Evolutionary conservation across 2,329 filamentous ascomycete genomes (phyloP).

Genomic region (Pseudopithomyces maydicus): DNA sequence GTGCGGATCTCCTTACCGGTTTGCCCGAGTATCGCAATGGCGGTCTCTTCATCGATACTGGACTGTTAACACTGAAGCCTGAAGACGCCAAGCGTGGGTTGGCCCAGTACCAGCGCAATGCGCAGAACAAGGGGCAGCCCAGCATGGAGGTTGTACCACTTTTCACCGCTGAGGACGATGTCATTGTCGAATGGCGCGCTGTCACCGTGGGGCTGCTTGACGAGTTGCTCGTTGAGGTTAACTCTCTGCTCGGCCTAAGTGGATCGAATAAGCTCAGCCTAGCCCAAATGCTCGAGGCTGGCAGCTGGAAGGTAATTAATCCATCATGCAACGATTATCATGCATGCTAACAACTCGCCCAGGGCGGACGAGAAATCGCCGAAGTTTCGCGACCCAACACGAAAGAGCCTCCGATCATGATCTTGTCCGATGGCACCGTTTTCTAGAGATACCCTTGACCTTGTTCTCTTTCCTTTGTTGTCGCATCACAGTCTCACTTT

Average conservation of each 20-base stretch:
- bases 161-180: conserved; percentile 74
- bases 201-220: conserved; percentile 77
- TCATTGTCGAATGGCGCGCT: conserved; percentile 80
- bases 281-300: conserved; percentile 90
- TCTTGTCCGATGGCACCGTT: conserved; percentile 93
- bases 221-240: conserved; percentile 71
- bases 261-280: conserved; percentile 74
- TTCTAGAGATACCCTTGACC: conserved; percentile 66
- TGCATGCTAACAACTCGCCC: conserved; percentile 33
- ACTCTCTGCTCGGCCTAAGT: conserved; percentile 67
- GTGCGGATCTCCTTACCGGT: conserved; percentile 82
- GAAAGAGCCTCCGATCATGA: conserved; percentile 94
- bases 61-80: conserved; percentile 76
- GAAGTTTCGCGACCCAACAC: conserved; percentile 95
- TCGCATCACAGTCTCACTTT: conserved; percentile 17
- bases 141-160: conserved; percentile 74
- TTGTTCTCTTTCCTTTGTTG: conserved; percentile 24
- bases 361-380: conserved; percentile 93
- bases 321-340: neutral
- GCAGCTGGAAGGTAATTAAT: conserved; percentile 88
- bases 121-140: conserved; percentile 72
- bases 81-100: conserved; percentile 73
- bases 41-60: conserved; percentile 84
- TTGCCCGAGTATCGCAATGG: conserved; percentile 93
- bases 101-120: conserved; percentile 71